These are phyloP conservation scores for Ustilago tritici DNA, from an alignment of 1,284 basidiomycete genomes.

Conservation along the genomic window DNA sequence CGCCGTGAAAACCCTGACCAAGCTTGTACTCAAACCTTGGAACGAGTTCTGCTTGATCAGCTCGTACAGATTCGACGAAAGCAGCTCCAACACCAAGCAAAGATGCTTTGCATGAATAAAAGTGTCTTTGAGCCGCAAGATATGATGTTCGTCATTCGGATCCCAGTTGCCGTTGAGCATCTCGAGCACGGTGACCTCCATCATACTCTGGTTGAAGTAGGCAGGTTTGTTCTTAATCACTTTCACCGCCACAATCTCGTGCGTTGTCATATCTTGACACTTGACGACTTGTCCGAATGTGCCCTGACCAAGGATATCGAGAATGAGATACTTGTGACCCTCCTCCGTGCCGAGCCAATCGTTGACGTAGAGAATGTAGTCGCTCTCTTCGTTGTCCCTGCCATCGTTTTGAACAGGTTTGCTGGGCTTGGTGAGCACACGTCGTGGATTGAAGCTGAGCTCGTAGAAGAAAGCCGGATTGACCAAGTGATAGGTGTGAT, in stretches of 20 bases:
- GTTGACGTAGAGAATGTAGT: conserved; percentile 69
- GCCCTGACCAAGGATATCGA: conserved; percentile 97
- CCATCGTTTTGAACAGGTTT: conserved; percentile 68
- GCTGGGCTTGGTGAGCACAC: conserved; percentile 68
- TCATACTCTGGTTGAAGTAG: conserved; percentile 99
- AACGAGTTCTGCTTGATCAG: conserved; percentile 99
- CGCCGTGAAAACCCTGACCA: conserved; percentile 97
- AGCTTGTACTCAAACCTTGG: conserved; percentile 93
- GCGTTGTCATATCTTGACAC: conserved; percentile 99
- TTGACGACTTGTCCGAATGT: conserved; percentile 99
- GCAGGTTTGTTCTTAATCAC: conserved; percentile 99
- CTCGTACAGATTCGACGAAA: conserved; percentile 98
- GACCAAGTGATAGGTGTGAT: conserved; percentile 69
- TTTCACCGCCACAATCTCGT: conserved; percentile 98
- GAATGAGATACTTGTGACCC: conserved; percentile 86
- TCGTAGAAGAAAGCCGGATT: conserved; percentile 69
- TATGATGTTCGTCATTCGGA: conserved; percentile 94
- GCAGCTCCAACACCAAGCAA: conserved; percentile 95
- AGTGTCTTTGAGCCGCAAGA: conserved; percentile 91
- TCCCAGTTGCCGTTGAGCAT: conserved; percentile 74
- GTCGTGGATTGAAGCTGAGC: conserved; percentile 67
- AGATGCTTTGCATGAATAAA: conserved; percentile 97
- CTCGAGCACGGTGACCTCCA: conserved; percentile 98
- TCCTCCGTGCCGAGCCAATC: conserved; percentile 69
- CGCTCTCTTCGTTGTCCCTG: conserved; percentile 68